Percentiles rank a stretch among this genome's conserved stretches.
Conservation (phyloP, 2,329 filamentous ascomycete genomes). For the Fusarium sp. region DNA sequence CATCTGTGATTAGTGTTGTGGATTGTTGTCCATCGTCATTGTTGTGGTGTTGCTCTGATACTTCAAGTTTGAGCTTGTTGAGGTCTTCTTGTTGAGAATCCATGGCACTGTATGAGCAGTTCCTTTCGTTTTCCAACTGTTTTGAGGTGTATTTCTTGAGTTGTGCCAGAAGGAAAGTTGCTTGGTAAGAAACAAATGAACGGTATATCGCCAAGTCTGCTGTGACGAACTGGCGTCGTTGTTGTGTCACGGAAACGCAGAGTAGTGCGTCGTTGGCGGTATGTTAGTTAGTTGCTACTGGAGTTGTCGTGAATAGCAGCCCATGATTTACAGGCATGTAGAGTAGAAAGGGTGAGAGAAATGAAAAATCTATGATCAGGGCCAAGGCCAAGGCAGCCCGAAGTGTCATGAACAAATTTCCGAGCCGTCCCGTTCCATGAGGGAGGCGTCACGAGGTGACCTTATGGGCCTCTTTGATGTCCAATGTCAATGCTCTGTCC, state of each 20-base stretch:
- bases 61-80: conserved; percentile 18
- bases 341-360: neutral
- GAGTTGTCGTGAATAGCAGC: neutral
- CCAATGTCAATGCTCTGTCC: conserved; percentile 4
- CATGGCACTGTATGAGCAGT: conserved; percentile 6
- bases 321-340: neutral
- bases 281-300: neutral
- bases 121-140: neutral
- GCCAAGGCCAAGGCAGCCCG: neutral
- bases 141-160: neutral
- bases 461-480: neutral
- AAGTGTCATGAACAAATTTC: conserved; percentile 3
- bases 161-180: neutral
- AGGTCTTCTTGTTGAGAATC: conserved; percentile 6
- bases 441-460: conserved; percentile 6
- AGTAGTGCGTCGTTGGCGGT: neutral
- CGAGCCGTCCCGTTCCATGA: neutral
- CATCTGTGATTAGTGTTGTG: conserved; percentile 18
- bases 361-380: neutral
- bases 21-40: neutral
- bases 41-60: conserved; percentile 12
- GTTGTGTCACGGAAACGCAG: conserved; percentile 1
- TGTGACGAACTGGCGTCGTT: neutral
- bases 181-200: neutral
- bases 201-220: neutral